These are phyloP conservation scores for Phytopythium helicoides DNA, from an alignment of 352 stramenopile species.

Conservation along the genomic window DNA sequence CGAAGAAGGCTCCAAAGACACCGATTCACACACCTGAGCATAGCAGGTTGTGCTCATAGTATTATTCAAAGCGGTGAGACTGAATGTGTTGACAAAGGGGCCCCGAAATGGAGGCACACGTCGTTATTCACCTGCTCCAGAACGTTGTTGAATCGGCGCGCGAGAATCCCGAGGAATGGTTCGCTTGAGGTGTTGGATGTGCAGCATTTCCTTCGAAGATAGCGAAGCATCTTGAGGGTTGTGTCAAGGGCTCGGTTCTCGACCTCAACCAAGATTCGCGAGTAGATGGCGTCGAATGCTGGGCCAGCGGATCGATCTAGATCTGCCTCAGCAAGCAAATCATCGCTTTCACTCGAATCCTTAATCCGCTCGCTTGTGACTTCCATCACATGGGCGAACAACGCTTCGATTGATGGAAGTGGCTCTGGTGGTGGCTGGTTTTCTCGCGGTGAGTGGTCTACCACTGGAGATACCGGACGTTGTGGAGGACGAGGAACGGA, in stretches of 20 bases:
- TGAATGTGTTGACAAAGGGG: conserved; percentile 27
- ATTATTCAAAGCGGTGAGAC: conserved; percentile 39
- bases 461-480: neutral
- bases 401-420: conserved; percentile 51
- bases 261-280: conserved; percentile 66
- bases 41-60: neutral
- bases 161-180: conserved; percentile 5
- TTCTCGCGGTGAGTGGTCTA: neutral
- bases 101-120: conserved; percentile 43
- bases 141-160: conserved; percentile 57
- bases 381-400: conserved; percentile 35
- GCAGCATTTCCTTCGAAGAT: conserved; percentile 59
- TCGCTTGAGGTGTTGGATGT: conserved; percentile 3
- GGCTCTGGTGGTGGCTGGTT: neutral
- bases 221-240: conserved; percentile 68
- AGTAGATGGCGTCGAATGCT: conserved; percentile 76
- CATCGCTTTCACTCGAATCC: neutral
- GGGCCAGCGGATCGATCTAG: conserved; percentile 2
- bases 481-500: conserved; percentile 4
- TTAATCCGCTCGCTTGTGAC: neutral
- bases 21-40: neutral
- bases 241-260: conserved; percentile 54
- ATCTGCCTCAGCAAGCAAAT: neutral
- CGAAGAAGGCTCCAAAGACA: neutral
- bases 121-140: conserved; percentile 61